These are phyloP conservation scores for Bipolaris zeicola DNA, from an alignment of 2,329 filamentous ascomycete genomes.

Conservation along the genomic window DNA sequence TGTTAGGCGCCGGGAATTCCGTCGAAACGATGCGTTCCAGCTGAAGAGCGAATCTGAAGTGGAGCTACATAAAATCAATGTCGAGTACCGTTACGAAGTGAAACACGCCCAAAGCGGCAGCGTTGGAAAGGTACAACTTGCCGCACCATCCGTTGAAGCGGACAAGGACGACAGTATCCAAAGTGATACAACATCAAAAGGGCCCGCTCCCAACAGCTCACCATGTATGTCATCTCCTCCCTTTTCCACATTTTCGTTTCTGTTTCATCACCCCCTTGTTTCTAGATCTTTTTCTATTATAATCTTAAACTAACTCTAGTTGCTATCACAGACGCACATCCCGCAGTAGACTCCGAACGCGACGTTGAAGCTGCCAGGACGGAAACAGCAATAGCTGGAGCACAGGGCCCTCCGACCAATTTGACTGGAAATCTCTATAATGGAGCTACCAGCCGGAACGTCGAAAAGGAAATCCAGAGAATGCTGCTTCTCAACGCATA, in stretches of 20 bases:
- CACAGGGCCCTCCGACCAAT: neutral
- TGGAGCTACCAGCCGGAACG: neutral
- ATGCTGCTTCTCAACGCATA: conserved; percentile 45
- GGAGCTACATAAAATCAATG: conserved; percentile 9
- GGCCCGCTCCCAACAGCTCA: neutral
- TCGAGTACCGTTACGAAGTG: conserved; percentile 7
- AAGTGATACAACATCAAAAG: neutral
- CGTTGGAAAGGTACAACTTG: neutral
- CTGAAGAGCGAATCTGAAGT: conserved; percentile 5
- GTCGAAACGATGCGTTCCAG: neutral
- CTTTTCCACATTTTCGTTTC: neutral
- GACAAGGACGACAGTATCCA: neutral
- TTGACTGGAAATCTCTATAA: neutral
- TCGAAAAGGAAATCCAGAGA: conserved; percentile 29
- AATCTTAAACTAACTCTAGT: neutral
- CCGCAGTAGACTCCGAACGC: neutral
- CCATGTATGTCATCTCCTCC: neutral
- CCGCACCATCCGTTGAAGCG: neutral
- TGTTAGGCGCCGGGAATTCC: neutral
- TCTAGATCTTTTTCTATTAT: neutral
- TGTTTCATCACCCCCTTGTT: no score
- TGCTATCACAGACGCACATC: neutral
- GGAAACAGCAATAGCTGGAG: neutral
- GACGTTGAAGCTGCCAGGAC: neutral
- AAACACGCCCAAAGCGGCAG: conserved; percentile 14